phyloP scores from a whole-genome alignment of 1,284 basidiomycete genomes.

The Tylopilus orsonianus region DNA sequence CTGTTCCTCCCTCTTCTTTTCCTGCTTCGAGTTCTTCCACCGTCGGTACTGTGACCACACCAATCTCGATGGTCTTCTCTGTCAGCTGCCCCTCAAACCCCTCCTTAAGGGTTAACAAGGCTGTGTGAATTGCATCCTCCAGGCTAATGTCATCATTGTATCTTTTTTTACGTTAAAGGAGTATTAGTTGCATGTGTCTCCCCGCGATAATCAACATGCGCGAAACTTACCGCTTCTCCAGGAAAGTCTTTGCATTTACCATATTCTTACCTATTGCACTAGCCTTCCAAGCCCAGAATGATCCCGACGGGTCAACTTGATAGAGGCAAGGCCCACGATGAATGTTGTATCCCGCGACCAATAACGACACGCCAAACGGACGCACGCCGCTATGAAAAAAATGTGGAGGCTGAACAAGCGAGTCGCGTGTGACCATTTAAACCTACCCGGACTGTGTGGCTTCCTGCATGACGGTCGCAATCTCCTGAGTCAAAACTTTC shows the following conservation, averaged over 20 bases:
- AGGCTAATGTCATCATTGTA: slow-evolving; percentile 99
- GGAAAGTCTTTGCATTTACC: slow-evolving; percentile 98
- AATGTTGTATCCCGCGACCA: slow-evolving; percentile 95
- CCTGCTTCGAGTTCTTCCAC: slow-evolving; percentile 72
- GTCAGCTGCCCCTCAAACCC: slow-evolving; percentile 99
- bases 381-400: slow-evolving; percentile 82
- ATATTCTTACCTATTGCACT: slow-evolving; percentile 99
- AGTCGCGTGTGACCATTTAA: slow-evolving; percentile 24
- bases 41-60: slow-evolving; percentile 88
- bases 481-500: slow-evolving; percentile 93
- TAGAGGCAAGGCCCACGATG: slow-evolving; percentile 92
- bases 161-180: slow-evolving; percentile 51
- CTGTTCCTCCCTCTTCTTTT: slow-evolving; percentile 71
- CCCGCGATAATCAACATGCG: slow-evolving; percentile 26
- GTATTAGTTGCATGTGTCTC: slow-evolving; percentile 18
- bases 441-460: slow-evolving; percentile 97
- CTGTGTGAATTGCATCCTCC: slow-evolving; percentile 99
- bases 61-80: slow-evolving; percentile 99
- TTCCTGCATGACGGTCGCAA: slow-evolving; percentile 98
- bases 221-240: slow-evolving; percentile 87
- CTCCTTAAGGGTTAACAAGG: slow-evolving; percentile 97
- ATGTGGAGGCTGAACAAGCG: slow-evolving; percentile 29
- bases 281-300: slow-evolving; percentile 99
- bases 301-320: slow-evolving; percentile 98
- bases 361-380: slow-evolving; percentile 94